A percentile compares a stretch with the other conserved stretches of the same genome.
These are phyloP conservation scores for Yarrowia yakushimensis DNA, from an alignment of 805 yeast genomes.

Conservation along the genomic window DNA sequence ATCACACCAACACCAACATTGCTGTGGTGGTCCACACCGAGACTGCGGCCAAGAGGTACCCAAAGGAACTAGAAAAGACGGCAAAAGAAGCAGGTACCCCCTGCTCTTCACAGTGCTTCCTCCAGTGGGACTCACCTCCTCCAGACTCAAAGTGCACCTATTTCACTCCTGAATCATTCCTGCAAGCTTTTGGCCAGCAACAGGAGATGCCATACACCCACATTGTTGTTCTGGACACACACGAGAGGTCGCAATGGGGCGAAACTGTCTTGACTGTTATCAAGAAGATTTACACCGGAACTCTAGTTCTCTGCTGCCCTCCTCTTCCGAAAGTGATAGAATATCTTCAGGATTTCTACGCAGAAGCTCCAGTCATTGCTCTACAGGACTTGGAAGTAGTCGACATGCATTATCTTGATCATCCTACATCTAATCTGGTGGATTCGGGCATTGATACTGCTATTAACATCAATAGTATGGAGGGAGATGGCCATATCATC, in stretches of 20 bases:
- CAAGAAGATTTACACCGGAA: not conserved
- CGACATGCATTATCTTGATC: constrained; percentile 6
- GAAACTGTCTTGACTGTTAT: not conserved
- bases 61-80: not conserved
- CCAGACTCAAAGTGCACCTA: not conserved
- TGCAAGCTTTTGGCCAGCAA: constrained; percentile 1
- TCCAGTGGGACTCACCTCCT: not conserved
- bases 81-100: not conserved
- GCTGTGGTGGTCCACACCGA: constrained; percentile 1
- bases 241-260: constrained; percentile 3
- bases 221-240: not conserved
- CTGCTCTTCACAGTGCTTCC: not conserved
- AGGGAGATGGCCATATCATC: not conserved
- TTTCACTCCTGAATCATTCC: not conserved
- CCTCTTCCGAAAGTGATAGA: not conserved
- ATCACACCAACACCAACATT: not conserved
- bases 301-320: not conserved
- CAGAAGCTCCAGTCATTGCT: not conserved
- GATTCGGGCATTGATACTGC: not conserved
- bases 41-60: not conserved
- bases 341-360: not conserved
- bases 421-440: not conserved
- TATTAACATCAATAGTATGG: not conserved
- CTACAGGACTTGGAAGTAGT: not conserved
- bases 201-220: not conserved